Conservation (phyloP, 306 rosid species). For the Ormosia semicastrata region DNA sequence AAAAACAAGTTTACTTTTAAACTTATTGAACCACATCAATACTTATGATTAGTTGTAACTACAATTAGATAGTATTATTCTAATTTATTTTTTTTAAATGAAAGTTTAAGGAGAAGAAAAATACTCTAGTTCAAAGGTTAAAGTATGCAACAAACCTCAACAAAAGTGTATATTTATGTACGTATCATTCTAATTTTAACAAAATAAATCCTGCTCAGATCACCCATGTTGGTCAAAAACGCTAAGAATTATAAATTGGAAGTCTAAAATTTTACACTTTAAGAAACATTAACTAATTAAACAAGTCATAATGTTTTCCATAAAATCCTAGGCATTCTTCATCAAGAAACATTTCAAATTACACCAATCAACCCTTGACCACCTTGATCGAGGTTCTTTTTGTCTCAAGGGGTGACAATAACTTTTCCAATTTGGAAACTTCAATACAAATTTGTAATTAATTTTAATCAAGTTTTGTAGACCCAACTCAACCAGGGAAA, state of each 20-base stretch:
- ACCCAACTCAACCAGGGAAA: not conserved
- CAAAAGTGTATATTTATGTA: too few relatives aligned
- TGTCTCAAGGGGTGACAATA: not conserved
- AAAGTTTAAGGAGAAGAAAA: too few relatives aligned
- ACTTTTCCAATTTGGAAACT: not conserved
- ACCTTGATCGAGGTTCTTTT: not conserved
- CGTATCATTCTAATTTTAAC: not conserved
- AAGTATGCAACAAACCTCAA: too few relatives aligned
- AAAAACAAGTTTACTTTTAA: too few relatives aligned
- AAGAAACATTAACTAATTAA: constrained; percentile 17
- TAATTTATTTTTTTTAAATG: too few relatives aligned
- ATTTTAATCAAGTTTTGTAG: not conserved
- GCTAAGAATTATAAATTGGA: not conserved
- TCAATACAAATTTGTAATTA: not conserved
- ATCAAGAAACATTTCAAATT: constrained; percentile 2
- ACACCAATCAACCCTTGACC: not conserved
- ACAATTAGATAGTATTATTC: too few relatives aligned
- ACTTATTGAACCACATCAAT: too few relatives aligned
- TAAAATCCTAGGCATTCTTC: constrained; percentile 22
- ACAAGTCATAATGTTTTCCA: not conserved
- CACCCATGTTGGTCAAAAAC: not conserved
- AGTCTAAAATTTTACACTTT: constrained; percentile 9
- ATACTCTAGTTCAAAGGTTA: too few relatives aligned
- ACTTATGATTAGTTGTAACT: too few relatives aligned
- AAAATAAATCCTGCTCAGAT: not conserved